Conservation (phyloP, 2,329 filamentous ascomycete species). For the Phaeosphaeriaceae sp. region DNA sequence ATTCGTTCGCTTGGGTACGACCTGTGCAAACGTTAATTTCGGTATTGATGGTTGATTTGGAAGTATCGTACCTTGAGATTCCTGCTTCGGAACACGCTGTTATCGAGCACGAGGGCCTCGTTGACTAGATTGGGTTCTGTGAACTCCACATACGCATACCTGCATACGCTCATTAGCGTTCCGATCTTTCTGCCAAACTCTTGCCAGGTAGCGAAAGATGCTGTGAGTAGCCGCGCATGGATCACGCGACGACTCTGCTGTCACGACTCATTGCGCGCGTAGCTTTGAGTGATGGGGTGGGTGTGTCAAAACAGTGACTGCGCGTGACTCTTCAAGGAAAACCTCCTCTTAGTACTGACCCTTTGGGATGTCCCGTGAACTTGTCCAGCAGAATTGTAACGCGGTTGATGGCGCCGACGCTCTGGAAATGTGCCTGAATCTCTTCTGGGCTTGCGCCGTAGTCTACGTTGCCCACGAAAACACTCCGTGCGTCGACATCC, state of each 20-base stretch:
- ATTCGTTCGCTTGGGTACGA: conserved; percentile 93
- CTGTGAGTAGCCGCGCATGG: conserved; percentile 2
- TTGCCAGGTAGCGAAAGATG: conserved; percentile 64
- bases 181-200: conserved; percentile 61
- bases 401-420: conserved; percentile 94
- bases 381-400: conserved; percentile 98
- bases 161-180: conserved; percentile 61
- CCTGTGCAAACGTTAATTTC: conserved; percentile 54
- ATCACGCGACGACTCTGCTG: neutral
- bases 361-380: conserved; percentile 98
- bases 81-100: conserved; percentile 92
- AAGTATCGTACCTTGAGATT: conserved; percentile 79
- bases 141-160: conserved; percentile 99
- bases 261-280: conserved; percentile 10
- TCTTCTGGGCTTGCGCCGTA: conserved; percentile 97
- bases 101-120: conserved; percentile 92
- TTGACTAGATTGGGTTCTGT: conserved; percentile 91
- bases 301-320: conserved; percentile 1
- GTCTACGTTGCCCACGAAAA: conserved; percentile 98
- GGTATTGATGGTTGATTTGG: neutral
- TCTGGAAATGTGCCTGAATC: conserved; percentile 98
- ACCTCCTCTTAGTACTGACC: conserved; percentile 68
- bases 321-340: conserved; percentile 35
- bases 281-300: neutral
- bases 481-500: conserved; percentile 91